These are phyloP conservation scores for Penicillium concentricum DNA, from an alignment of 2,329 filamentous ascomycete species.

Conservation along the genomic window DNA sequence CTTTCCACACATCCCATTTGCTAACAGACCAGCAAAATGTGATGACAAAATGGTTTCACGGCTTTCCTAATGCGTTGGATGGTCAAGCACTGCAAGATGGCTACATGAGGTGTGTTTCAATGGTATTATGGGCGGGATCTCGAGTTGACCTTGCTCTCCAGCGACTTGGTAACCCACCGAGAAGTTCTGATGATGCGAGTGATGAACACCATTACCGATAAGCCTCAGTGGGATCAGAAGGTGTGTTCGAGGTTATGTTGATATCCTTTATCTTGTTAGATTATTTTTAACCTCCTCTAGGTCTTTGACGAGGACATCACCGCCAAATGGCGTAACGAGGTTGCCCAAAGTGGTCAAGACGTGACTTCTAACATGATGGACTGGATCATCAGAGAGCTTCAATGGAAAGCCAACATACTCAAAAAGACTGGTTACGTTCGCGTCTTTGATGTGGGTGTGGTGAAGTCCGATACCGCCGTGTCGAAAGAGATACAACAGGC, in stretches of 20 bases:
- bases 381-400: conserved; percentile 51
- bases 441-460: conserved; percentile 48
- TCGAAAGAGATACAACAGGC: conserved; percentile 39
- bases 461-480: conserved; percentile 56
- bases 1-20: neutral
- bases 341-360: conserved; percentile 19
- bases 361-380: conserved; percentile 39
- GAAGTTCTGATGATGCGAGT: conserved; percentile 44
- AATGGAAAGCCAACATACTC: conserved; percentile 47
- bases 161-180: conserved; percentile 6
- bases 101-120: neutral
- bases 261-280: neutral
- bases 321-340: conserved; percentile 36
- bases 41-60: neutral
- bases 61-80: conserved; percentile 1
- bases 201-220: conserved; percentile 46
- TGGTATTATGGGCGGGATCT: neutral
- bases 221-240: conserved; percentile 44
- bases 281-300: conserved; percentile 6
- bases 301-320: conserved; percentile 38
- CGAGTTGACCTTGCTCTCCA: neutral
- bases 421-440: conserved; percentile 42
- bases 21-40: neutral
- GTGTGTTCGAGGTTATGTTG: conserved; percentile 17
- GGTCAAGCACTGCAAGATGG: no score